phyloP scores from a whole-genome alignment of 257 asterid species.

The Linaria vulgaris region DNA sequence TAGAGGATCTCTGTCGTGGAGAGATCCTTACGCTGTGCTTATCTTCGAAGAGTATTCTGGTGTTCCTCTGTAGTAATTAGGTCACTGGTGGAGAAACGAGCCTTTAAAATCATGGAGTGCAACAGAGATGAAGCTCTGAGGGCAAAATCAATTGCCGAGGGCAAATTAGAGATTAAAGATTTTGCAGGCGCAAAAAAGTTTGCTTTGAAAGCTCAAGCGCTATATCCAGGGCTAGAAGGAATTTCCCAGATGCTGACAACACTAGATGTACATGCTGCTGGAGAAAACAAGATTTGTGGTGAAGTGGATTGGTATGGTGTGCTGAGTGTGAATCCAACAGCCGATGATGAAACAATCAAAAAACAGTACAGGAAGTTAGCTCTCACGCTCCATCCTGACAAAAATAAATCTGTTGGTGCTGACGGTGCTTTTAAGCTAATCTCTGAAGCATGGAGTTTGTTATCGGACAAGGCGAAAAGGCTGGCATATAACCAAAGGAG shows the following conservation, averaged over 20 bases:
- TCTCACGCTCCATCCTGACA: constrained; percentile 79
- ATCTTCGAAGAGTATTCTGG: constrained; percentile 13
- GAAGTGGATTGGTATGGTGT: constrained; percentile 80
- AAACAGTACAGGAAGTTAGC: constrained; percentile 75
- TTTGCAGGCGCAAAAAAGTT: constrained; percentile 60
- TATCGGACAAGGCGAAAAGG: constrained; percentile 65
- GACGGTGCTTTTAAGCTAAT: constrained; percentile 74
- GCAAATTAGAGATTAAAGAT: constrained; percentile 51
- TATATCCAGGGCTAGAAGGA: constrained; percentile 60
- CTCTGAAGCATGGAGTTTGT: constrained; percentile 63
- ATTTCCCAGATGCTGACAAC: constrained; percentile 61
- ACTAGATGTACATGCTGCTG: constrained; percentile 56
- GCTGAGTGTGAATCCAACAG: constrained; percentile 54
- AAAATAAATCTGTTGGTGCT: constrained; percentile 64
- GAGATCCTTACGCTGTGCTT: constrained; percentile 16
- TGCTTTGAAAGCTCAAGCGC: constrained; percentile 61
- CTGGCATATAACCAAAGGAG: constrained; percentile 55
- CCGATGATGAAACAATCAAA: constrained; percentile 55
- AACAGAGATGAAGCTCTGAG: constrained; percentile 76
- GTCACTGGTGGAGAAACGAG: background rate
- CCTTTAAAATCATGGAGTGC: constrained; percentile 64
- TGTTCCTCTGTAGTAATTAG: constrained; percentile 15
- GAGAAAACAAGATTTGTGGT: constrained; percentile 52
- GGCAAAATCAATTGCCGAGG: constrained; percentile 66
- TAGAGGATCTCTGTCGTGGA: constrained; percentile 18